These are phyloP conservation scores for Magnaporthiopsis incrustans DNA, from an alignment of 2,329 filamentous ascomycete genomes.

Conservation along the genomic window DNA sequence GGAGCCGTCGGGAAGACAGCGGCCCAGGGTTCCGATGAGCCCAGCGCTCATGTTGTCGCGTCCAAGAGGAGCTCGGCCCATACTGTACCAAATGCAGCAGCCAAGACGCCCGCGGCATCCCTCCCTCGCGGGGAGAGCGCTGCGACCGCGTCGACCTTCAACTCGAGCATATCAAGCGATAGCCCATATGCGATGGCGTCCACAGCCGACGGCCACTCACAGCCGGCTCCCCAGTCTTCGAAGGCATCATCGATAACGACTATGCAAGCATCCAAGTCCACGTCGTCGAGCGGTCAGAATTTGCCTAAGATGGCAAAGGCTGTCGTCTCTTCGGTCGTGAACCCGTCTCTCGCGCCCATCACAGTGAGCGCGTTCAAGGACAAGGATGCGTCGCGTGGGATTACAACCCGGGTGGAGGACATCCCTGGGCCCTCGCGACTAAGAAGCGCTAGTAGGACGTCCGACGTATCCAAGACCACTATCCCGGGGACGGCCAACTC, in stretches of 20 bases:
- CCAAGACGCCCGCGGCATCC: slow-evolving; percentile 22
- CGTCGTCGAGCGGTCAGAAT: slow-evolving; percentile 28
- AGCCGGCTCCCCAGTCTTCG: slow-evolving; percentile 30
- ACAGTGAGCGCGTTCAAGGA: slow-evolving; percentile 41
- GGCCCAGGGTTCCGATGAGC: slow-evolving; percentile 27
- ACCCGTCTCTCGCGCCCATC: slow-evolving; percentile 39
- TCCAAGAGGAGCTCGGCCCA: slow-evolving; percentile 34
- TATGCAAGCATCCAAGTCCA: slow-evolving; percentile 35
- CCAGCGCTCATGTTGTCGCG: slow-evolving; percentile 32
- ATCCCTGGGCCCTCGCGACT: slow-evolving; percentile 25
- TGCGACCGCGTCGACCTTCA: slow-evolving; percentile 24
- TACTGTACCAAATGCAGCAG: slow-evolving; percentile 18
- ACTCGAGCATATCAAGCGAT: slow-evolving; percentile 25
- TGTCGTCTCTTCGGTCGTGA: slow-evolving; percentile 32
- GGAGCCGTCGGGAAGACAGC: slow-evolving; percentile 48
- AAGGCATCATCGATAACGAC: slow-evolving; percentile 42
- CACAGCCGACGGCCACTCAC: slow-evolving; percentile 32
- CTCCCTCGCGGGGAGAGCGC: slow-evolving; percentile 20
- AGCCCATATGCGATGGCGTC: slow-evolving; percentile 27
- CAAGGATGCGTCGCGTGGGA: slow-evolving; percentile 35
- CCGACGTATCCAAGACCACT: slow-evolving; percentile 21
- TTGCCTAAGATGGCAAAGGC: slow-evolving; percentile 35
- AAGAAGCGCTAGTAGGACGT: slow-evolving; percentile 33
- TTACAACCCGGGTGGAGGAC: slow-evolving; percentile 33
- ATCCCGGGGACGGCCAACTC: slow-evolving; percentile 5